Evolutionary conservation across 208 protist species (phyloP), one percentile per base, ranked within the genome.

Genomic region (Trypanosoma grayi): DNA sequence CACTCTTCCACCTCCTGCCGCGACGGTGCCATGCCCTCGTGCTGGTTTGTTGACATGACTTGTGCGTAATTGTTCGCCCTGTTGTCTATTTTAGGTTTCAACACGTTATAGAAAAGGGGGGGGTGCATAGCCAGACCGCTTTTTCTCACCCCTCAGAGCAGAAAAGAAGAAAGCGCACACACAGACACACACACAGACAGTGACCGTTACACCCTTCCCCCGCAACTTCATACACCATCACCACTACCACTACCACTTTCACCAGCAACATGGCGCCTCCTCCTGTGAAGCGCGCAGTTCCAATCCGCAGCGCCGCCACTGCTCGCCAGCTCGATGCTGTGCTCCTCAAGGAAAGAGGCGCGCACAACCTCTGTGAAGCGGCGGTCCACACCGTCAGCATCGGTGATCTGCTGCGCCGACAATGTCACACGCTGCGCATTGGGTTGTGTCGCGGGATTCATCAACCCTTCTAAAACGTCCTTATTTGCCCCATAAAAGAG

Each of bases 401-500:
- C 71, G 36, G 71, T 63, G 3, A 68, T 41, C 18, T 77, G 71
- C 39, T 61, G 64, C 33, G 71, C 71, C 11, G 71, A 66, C 2
- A 77, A 22, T n/a, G 71, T 77, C 27, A 69, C 59, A 13, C 71
- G 71, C 47, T 76, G 70, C n/a, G 70, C 70, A 45, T 76, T 57
- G 2, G 55, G 39, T 14, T 48, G 37, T 7, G 10, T 45, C 16
- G 36, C 2, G 14, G 40, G 22, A 45, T 52, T 44, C 44, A 48
- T 57, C 9, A 5, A n/a, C 39, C 39, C 39, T 22, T 5, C 20
- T 2, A 43, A 10, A 2, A 10, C 30, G 27, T 4, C 44, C 24
- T 50, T 27, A 7, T 20, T 27, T 27, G 10, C 20, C 24, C 44
- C 28, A 50, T 20, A 50, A 7, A 20, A 22, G 4, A 22, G 10